Percentiles rank a stretch among this genome's conserved stretches.
Evolutionary conservation across 805 yeast genomes (phyloP).

Genomic region (Candida railenensis): DNA sequence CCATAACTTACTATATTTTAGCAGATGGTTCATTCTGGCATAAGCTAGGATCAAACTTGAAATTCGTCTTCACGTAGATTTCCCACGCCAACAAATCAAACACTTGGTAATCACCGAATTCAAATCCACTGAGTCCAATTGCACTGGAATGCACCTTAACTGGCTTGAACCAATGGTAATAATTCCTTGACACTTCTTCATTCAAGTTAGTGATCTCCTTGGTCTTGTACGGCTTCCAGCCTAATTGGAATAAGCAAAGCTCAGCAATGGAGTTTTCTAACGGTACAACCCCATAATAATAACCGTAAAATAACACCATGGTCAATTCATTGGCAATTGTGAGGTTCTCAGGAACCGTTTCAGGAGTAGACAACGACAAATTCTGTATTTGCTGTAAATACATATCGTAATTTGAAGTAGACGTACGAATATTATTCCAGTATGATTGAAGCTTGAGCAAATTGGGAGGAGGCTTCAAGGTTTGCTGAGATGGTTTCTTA

Average conservation of each 20-base stretch:
- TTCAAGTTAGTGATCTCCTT: slow-evolving; percentile 2
- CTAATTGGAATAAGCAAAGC: slow-evolving; percentile 34
- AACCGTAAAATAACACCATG: slow-evolving; percentile 42
- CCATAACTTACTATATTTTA: slow-evolving; percentile 8
- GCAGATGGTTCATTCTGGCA: slow-evolving; percentile 31
- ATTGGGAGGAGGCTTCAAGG: slow-evolving; percentile 35
- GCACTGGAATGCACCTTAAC: slow-evolving; percentile 14
- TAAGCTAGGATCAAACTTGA: slow-evolving; percentile 33
- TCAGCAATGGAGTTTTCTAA: slow-evolving; percentile 44
- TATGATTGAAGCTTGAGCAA: slow-evolving; percentile 34
- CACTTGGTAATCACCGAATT: slow-evolving; percentile 39
- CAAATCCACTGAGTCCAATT: slow-evolving; percentile 15
- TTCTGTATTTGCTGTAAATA: slow-evolving; percentile 29
- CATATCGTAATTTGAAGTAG: slow-evolving; percentile 28
- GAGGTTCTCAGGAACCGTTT: slow-evolving; percentile 19
- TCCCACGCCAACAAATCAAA: slow-evolving; percentile 45
- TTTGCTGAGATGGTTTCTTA: not conserved
- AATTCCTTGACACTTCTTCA: slow-evolving; percentile 4
- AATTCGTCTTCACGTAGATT: slow-evolving; percentile 34
- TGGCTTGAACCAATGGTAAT: slow-evolving; percentile 27
- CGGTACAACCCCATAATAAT: slow-evolving; percentile 42
- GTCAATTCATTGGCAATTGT: slow-evolving; percentile 32
- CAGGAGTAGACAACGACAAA: slow-evolving; percentile 13
- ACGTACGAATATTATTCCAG: slow-evolving; percentile 41
- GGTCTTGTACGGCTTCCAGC: slow-evolving; percentile 41